Base-by-base conservation (phyloP, 2,329 filamentous ascomycete species). In the Fusarium pseudocircinatum region DNA sequence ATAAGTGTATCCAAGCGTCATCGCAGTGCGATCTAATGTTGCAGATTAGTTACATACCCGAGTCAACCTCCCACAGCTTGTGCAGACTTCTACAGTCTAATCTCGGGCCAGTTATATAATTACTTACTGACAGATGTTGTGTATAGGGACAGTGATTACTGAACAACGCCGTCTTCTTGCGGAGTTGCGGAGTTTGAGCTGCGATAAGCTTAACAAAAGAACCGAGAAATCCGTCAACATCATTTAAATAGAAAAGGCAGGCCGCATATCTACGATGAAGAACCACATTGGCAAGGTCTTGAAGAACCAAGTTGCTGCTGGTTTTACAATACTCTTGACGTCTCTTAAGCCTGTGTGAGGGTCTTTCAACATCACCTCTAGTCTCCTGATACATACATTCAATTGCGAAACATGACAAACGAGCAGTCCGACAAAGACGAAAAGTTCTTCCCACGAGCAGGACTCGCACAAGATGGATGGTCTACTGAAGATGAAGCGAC, bases 401-500 rank as follows among this genome's bases (percentile, higher is more conserved):
- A 16, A n/a, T 32, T 30, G 5, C 11, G 4, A 49, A 18, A n/a
- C 4, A 49, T 49, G 22, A 22, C 28, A 18, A 4, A 10, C 7
- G 46, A 30, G 7, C 20, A n/a, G 11, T n/a, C 15, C 10, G 15
- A n/a, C 7, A 13, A 9, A 18, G 28, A 15, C 20, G 2, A n/a
- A 49, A n/a, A 2, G 8, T 20, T 18, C 7, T 18, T 63, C 13
- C 61, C 57, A 4, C 37, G 32, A 8, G 78, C 83, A 14, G 79
- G 83, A 26, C n/a, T 75, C 4, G 80, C 80, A 49, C 69, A 74
- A 18, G 84, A 87, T 62, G 84, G 86, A 52, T 86, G 82, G 80
- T 85, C 84, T 0, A 87, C 63, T 0, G 82, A 85, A 5, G 78
- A 81, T 18, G 81, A 84, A 73, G 88, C 88, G 7, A 90, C 88